Base-by-base conservation (phyloP, 2,329 filamentous ascomycete species). In the Monosporascus ibericus region DNA sequence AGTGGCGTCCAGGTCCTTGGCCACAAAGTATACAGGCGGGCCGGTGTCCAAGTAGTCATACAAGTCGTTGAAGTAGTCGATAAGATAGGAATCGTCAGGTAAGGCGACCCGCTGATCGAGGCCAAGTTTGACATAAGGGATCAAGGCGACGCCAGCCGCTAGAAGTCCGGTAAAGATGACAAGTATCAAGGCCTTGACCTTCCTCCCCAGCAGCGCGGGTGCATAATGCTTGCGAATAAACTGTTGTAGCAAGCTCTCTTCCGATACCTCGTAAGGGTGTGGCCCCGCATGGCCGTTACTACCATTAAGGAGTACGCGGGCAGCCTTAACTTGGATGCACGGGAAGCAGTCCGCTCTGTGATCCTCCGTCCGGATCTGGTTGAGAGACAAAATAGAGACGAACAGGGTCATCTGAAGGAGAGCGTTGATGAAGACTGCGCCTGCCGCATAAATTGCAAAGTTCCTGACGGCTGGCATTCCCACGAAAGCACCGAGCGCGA, bases 391-490 rank as follows among this genome's bases (percentile, higher is more conserved):
- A 3, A 97, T 87, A 1, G 95, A 92, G 39, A 96, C 82, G 65
- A 99, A 99, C 84, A 97, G 92, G 1, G 95, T 99, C 60, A 97
- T 87, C 69, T 99, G 94, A 6, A 99, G 75, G n/a, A 97, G 69
- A 0, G 95, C 95, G 66, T 99, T 99, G 77, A 99, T 92, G 62
- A 97, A 86, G 11, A 99, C 94, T 11, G 94, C 94, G 48, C 94
- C 94, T 2, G 94, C 92, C 14, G 94, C 94, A 67, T 99, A 99
- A 3, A 92, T 86, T 17, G 94, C 95, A 71, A 99, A 99, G 70
- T 99, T 99, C 57, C 91, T 85, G 44, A 99, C 95, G 2, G 94
- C 94, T 17, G 95, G 94, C 94, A 99, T 99, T 48, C 92, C 92
- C 6, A 96, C 95, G 55, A 94, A 92, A 42, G 90, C 88, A 14